Conservation (phyloP, 1,139 yeast species). For the Groenewaldozyma auringiensis region DNA sequence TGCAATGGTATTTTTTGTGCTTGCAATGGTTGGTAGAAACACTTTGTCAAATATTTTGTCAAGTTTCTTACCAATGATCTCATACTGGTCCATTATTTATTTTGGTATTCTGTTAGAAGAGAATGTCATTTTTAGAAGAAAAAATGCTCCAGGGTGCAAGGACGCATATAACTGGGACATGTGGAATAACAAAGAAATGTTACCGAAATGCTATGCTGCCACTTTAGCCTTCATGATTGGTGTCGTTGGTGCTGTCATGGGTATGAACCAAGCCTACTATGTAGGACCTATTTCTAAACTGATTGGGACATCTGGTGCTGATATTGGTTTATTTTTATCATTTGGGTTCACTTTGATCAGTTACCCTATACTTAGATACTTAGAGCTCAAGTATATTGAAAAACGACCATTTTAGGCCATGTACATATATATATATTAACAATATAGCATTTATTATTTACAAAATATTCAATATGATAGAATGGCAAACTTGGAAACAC, state of each 20-base stretch:
- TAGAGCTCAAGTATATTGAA: conserved; percentile 2
- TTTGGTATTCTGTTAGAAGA: conserved; percentile 67
- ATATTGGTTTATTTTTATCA: conserved; percentile 74
- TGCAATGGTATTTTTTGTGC: conserved; percentile 56
- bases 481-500: conserved; percentile 16
- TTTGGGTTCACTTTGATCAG: conserved; percentile 62
- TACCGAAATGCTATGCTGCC: conserved; percentile 63
- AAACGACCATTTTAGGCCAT: neutral
- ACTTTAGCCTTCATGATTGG: conserved; percentile 53
- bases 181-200: conserved; percentile 51
- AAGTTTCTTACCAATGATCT: conserved; percentile 91
- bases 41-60: conserved; percentile 68
- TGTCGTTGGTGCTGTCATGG: conserved; percentile 69
- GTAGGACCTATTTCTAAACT: conserved; percentile 59
- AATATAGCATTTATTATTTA: neutral
- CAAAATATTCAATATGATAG: conserved; percentile 5
- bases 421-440: neutral
- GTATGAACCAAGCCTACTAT: conserved; percentile 76
- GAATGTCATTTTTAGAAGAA: conserved; percentile 60
- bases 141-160: conserved; percentile 30
- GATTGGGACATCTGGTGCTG: conserved; percentile 58
- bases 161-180: conserved; percentile 43
- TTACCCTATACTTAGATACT: conserved; percentile 51
- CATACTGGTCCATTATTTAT: conserved; percentile 88
- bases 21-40: conserved; percentile 56